Percentiles rank a stretch among this genome's conserved stretches.
Evolutionary conservation across 192 early-diverging fungal genomes (phyloP).

Genomic region (Entophlyctis helioformis): DNA sequence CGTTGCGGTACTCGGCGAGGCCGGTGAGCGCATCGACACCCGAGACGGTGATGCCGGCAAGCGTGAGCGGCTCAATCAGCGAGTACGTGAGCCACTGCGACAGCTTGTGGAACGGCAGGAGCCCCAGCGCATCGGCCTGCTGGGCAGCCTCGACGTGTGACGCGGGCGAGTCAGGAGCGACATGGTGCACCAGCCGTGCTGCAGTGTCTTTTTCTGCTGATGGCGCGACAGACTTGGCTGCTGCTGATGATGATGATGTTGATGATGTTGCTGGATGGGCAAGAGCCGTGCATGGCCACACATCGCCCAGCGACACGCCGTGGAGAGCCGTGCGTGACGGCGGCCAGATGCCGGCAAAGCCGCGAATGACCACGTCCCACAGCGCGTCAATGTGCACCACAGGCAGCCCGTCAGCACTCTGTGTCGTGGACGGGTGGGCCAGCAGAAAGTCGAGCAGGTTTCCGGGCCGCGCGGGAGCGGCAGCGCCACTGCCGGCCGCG

Average conservation of each 20-base stretch:
- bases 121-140: too few species aligned
- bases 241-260: too few species aligned
- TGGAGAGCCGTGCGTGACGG: constrained; percentile 63
- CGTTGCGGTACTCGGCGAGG: constrained; percentile 36
- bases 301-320: constrained; percentile 75
- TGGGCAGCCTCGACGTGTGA: constrained; percentile 6
- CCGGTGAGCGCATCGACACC: constrained; percentile 69
- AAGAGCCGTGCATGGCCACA: constrained; percentile 45
- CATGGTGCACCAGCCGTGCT: too few species aligned
- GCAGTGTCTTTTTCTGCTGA: too few species aligned
- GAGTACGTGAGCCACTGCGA: constrained; percentile 96
- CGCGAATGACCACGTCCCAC: constrained; percentile 70
- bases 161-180: neutral
- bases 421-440: constrained; percentile 31
- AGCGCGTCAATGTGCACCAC: constrained; percentile 53
- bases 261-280: too few species aligned
- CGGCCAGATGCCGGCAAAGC: constrained; percentile 78
- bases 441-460: constrained; percentile 74
- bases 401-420: constrained; percentile 11
- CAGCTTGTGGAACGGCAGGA: constrained; percentile 84
- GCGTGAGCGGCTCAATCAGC: constrained; percentile 65
- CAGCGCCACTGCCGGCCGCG: constrained; percentile 2
- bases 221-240: too few species aligned
- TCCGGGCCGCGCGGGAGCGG: constrained; percentile 54
- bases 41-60: constrained; percentile 25